phyloP scores from a whole-genome alignment of 345 rosid genomes.

The Corchorus olitorius region DNA sequence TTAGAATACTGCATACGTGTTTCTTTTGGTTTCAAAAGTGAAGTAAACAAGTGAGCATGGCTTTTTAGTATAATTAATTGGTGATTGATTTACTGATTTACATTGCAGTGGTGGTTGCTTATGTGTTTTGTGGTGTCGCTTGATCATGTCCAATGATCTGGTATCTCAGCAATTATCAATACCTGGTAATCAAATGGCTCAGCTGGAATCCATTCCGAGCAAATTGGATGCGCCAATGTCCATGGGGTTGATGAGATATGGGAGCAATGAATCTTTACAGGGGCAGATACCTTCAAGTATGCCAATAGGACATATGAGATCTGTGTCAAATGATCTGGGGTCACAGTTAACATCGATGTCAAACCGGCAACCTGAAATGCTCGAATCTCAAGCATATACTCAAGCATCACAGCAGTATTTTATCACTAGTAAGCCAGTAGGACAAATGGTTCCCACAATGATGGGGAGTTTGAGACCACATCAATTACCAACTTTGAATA shows the following conservation, averaged over 20 bases:
- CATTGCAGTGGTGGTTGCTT: neutral
- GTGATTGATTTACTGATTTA: conserved; percentile 9
- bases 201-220: conserved; percentile 44
- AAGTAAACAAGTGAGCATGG: neutral
- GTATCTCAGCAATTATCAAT: conserved; percentile 47
- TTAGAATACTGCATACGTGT: neutral
- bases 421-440: conserved; percentile 30
- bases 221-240: conserved; percentile 38
- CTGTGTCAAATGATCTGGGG: conserved; percentile 12
- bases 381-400: conserved; percentile 29
- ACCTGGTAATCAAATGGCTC: conserved; percentile 43
- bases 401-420: conserved; percentile 32
- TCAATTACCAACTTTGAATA: conserved; percentile 40
- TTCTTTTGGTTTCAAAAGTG: neutral
- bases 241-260: conserved; percentile 42
- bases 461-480: conserved; percentile 33
- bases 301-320: conserved; percentile 39
- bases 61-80: neutral
- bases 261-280: conserved; percentile 21
- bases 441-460: conserved; percentile 34
- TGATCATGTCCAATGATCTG: conserved; percentile 56
- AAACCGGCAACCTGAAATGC: conserved; percentile 26
- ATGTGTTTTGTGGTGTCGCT: conserved; percentile 21
- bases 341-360: conserved; percentile 21
- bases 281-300: conserved; percentile 38